A percentile compares a stretch with the other conserved stretches of the same genome.
phyloP scores from a whole-genome alignment of 1,284 basidiomycete species.

The Ganoderma leucocontextum region DNA sequence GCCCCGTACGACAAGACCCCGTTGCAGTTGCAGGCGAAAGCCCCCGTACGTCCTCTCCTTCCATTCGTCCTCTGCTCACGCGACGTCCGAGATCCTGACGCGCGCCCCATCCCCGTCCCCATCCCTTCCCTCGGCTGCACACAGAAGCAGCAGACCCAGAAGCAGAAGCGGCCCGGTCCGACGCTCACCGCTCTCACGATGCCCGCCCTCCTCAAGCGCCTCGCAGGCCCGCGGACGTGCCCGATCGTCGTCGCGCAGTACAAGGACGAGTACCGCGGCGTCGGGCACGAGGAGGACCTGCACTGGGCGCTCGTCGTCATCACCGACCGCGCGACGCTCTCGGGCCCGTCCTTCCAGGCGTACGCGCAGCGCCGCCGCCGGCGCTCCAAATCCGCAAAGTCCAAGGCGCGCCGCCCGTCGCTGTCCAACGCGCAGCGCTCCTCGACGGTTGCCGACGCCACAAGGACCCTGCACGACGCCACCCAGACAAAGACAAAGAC shows the following conservation, averaged over 20 bases:
- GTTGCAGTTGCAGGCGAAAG: background rate
- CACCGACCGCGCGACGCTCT: constrained; percentile 30
- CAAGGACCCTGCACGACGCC: background rate
- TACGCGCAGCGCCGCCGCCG: constrained; percentile 29
- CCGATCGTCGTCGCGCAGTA: constrained; percentile 37
- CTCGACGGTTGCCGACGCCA: too few relatives aligned
- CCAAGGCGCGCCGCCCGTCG: constrained; percentile 1
- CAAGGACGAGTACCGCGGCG: constrained; percentile 34
- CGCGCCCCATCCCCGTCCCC: background rate
- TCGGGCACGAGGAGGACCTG: constrained; percentile 33
- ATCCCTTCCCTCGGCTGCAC: background rate
- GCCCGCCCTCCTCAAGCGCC: constrained; percentile 28
- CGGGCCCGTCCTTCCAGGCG: constrained; percentile 34
- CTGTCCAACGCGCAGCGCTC: constrained; percentile 1
- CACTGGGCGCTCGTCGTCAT: constrained; percentile 38
- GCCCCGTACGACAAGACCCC: constrained; percentile 12
- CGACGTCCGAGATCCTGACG: constrained; percentile 9
- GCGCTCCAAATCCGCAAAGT: background rate
- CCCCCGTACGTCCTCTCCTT: background rate
- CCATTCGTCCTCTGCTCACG: background rate
- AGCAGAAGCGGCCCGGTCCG: constrained; percentile 3
- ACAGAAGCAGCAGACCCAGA: background rate
- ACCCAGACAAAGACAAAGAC: background rate
- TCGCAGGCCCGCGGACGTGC: constrained; percentile 26
- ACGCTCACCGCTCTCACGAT: constrained; percentile 19